Conservation (phyloP, 2,329 filamentous ascomycete species). For the Fusarium austroafricanum region DNA sequence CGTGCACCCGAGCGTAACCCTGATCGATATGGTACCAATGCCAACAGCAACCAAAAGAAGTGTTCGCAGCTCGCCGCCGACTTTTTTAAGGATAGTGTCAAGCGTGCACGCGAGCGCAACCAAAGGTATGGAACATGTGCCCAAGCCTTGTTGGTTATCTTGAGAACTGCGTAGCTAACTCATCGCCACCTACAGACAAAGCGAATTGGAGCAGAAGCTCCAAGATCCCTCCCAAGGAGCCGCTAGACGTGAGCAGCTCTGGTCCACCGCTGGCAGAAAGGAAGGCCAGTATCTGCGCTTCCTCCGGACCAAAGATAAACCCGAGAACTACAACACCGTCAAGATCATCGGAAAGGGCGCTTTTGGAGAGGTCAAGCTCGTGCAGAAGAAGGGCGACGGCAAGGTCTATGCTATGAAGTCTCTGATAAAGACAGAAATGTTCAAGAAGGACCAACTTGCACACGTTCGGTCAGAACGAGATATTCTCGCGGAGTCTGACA, state of each 20-base stretch:
- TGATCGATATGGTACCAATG: constrained; percentile 75
- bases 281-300: constrained; percentile 95
- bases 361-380: constrained; percentile 97
- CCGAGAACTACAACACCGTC: constrained; percentile 93
- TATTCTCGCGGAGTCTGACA: constrained; percentile 98
- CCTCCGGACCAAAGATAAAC: constrained; percentile 90
- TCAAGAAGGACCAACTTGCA: constrained; percentile 97
- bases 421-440: constrained; percentile 98
- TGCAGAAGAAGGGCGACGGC: constrained; percentile 94
- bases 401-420: constrained; percentile 99
- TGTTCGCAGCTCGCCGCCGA: constrained; percentile 79
- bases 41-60: constrained; percentile 77
- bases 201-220: constrained; percentile 89
- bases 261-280: constrained; percentile 84
- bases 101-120: constrained; percentile 93
- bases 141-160: not conserved
- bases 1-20: constrained; percentile 87
- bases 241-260: constrained; percentile 83
- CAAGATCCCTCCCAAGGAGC: constrained; percentile 80
- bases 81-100: constrained; percentile 99
- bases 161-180: constrained; percentile 17
- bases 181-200: constrained; percentile 71
- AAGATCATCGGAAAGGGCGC: constrained; percentile 99
- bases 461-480: constrained; percentile 98
- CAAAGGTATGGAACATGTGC: constrained; percentile 73